A percentile compares a stretch with the other conserved stretches of the same genome.
Conservation (phyloP, 2,329 filamentous ascomycete species). For the Septoria linicola region DNA sequence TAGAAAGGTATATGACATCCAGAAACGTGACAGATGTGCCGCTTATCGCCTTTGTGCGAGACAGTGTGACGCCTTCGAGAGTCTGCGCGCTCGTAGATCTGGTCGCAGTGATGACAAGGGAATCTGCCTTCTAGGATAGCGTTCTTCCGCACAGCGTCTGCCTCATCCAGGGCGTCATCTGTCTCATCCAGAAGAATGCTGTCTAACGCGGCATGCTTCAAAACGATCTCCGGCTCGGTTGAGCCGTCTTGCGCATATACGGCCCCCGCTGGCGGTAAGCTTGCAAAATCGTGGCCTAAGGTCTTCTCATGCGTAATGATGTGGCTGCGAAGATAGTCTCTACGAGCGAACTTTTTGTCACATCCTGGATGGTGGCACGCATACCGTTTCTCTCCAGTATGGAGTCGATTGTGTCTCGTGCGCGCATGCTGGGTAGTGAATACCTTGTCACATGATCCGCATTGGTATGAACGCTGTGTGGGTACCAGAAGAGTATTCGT, state of each 20-base stretch:
- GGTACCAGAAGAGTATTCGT: neutral
- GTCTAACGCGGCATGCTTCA: no score
- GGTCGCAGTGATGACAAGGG: no score
- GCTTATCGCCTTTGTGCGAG: no score
- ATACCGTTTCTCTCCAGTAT: slow-evolving; percentile 5
- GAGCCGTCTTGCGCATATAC: neutral
- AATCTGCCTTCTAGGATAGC: no score
- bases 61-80: no score
- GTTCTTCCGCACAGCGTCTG: no score
- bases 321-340: neutral
- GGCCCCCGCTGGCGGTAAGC: neutral
- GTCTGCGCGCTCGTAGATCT: no score
- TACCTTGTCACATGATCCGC: neutral
- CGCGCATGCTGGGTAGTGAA: neutral
- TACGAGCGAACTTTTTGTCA: neutral
- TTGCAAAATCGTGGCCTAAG: neutral
- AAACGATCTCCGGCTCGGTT: neutral
- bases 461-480: neutral
- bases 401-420: neutral
- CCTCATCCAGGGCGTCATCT: no score
- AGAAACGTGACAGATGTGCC: no score
- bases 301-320: slow-evolving; percentile 3
- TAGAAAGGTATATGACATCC: no score
- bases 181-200: no score
- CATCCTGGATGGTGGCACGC: neutral